phyloP scores from a whole-genome alignment of 805 yeast genomes.

The Candida insectalens region DNA sequence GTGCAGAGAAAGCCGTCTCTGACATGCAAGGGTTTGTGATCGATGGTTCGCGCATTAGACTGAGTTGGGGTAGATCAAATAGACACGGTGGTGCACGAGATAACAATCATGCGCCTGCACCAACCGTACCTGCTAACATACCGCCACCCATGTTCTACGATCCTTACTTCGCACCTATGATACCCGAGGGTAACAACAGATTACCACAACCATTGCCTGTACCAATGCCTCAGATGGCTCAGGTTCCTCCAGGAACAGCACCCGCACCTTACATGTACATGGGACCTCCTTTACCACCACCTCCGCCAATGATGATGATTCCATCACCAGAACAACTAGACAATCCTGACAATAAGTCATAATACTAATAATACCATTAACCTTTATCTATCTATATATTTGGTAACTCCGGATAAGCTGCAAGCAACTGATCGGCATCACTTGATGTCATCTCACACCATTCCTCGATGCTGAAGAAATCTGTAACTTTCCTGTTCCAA shows the following conservation, averaged over 20 bases:
- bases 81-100: constrained; percentile 9
- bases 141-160: constrained; percentile 22
- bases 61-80: constrained; percentile 62
- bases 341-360: background rate
- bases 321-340: background rate
- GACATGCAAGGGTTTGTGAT: constrained; percentile 73
- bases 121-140: background rate
- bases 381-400: constrained; percentile 1
- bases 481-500: constrained; percentile 62
- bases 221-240: constrained; percentile 5
- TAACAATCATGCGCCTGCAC: background rate
- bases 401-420: constrained; percentile 41
- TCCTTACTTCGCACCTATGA: constrained; percentile 21
- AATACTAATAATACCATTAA: background rate
- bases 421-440: constrained; percentile 32
- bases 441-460: constrained; percentile 40
- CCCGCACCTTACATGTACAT: constrained; percentile 15
- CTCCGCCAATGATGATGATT: constrained; percentile 9
- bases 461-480: constrained; percentile 43
- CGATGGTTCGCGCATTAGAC: constrained; percentile 63
- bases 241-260: constrained; percentile 1
- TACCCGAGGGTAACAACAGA: constrained; percentile 4
- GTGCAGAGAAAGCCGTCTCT: constrained; percentile 69
- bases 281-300: constrained; percentile 13
- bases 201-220: too few species aligned